Base-by-base conservation (phyloP, 768 basidiomycete genomes). In the Lanmaoa pseudosensibilis region DNA sequence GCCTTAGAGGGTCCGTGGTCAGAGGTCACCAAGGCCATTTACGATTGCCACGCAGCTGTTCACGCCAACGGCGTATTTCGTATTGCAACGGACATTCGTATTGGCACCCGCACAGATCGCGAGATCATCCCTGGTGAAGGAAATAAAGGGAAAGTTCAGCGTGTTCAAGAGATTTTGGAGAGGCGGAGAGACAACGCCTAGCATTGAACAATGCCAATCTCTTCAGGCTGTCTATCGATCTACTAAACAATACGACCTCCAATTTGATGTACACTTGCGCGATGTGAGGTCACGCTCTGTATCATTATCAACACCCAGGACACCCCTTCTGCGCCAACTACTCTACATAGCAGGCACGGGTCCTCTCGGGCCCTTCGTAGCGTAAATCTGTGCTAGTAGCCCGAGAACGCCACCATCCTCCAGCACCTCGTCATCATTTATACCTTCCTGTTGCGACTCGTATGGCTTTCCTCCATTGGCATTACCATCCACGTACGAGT, bases 1-100 rank as follows among this genome's bases (percentile, higher is more conserved):
- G 11, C 30, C 51, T 5, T 46, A 74, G 90, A 95, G 72, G 94
- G 94, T 5, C 88, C 91, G 0, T 98, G 92, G 93, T 78, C 81
- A 23, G 76, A 84, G 49, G 96, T 98, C 39, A 86, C 82, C 55
- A 78, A 88, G 62, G 92, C 88, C 2, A 97, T 98, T 59, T 90
- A 93, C 61, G 90, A 89, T 57, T 97, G 94, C 68, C 96, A 98
- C 68, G 80, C 81, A 25, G 92, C 91, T 2, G 88, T 94, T 6
- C 93, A 95, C 60, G 83, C 81, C 1, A 80, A 82, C 68, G 91
- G 90, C 23, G 81, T 83, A 0, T 83, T 84, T 16, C 84, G 88
- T 50, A 81, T 94, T 51, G 91, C 91, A 12, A 96, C 95, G 13
- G 95, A 98, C 74, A 90, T 98, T 57, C 87, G 96, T 27, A 95